Evolutionary conservation across 148 eudicot genomes (phyloP).

Genomic region (Pouteria glomerata): DNA sequence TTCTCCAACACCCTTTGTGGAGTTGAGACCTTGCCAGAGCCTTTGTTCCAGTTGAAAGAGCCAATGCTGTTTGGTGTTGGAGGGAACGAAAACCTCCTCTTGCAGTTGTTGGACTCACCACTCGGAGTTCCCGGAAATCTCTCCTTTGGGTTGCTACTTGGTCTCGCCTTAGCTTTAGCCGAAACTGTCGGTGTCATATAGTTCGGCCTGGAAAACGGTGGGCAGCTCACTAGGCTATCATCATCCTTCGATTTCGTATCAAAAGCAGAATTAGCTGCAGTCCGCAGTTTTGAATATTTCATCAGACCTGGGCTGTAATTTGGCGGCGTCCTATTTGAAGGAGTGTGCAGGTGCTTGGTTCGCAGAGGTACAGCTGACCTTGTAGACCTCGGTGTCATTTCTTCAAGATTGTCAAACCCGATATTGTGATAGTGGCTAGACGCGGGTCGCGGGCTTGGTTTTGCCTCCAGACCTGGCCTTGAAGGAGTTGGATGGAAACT

Average conservation of each 20-base stretch:
- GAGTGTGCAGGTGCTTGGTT: constrained; percentile 32
- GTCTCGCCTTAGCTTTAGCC: constrained; percentile 56
- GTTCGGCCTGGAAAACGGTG: constrained; percentile 64
- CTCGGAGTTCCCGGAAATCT: constrained; percentile 42
- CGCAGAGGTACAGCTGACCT: constrained; percentile 51
- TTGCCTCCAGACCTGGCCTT: constrained; percentile 38
- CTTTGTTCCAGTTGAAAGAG: constrained; percentile 83
- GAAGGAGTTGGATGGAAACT: constrained; percentile 45
- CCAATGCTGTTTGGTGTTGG: constrained; percentile 50
- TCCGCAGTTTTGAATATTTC: constrained; percentile 34
- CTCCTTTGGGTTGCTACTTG: constrained; percentile 38
- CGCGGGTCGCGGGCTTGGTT: constrained; percentile 49
- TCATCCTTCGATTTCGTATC: constrained; percentile 51
- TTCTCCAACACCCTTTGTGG: constrained; percentile 44
- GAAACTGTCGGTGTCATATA: constrained; percentile 75
- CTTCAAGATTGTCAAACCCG: constrained; percentile 40
- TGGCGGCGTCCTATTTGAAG: constrained; percentile 47
- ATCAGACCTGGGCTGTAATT: constrained; percentile 14
- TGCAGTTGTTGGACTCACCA: constrained; percentile 52
- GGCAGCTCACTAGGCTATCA: constrained; percentile 85
- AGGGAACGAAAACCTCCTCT: constrained; percentile 76
- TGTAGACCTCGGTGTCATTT: constrained; percentile 63
- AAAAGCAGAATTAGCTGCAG: constrained; percentile 38
- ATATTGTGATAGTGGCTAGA: constrained; percentile 28
- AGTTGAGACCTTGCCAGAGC: constrained; percentile 38